A percentile compares a stretch with the other conserved stretches of the same genome.
phyloP scores from a whole-genome alignment of 176 grass and related monocot genomes.

The Eremochloa ophiuroides region DNA sequence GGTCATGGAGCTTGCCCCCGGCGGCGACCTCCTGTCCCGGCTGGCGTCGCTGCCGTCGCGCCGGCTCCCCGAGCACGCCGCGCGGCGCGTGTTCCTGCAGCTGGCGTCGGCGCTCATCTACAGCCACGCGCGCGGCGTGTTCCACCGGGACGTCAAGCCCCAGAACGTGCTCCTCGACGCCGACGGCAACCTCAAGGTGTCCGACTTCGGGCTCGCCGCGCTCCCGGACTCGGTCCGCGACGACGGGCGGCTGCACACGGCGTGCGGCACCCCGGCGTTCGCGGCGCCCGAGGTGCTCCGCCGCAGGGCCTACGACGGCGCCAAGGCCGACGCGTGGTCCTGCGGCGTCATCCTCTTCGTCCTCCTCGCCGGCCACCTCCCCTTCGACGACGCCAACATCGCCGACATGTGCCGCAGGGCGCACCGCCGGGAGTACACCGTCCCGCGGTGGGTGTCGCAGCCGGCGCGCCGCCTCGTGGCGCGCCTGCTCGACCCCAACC shows the following conservation, averaged over 20 bases:
- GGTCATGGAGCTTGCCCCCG: slow-evolving; percentile 83
- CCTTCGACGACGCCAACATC: slow-evolving; percentile 87
- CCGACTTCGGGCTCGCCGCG: slow-evolving; percentile 89
- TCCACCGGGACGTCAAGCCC: slow-evolving; percentile 92
- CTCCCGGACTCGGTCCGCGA: slow-evolving; percentile 66
- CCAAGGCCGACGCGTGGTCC: slow-evolving; percentile 89
- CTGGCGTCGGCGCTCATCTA: slow-evolving; percentile 75
- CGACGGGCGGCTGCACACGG: slow-evolving; percentile 68
- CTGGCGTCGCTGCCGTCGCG: slow-evolving; percentile 44
- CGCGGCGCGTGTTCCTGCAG: slow-evolving; percentile 72
- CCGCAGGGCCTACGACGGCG: slow-evolving; percentile 72
- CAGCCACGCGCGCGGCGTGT: slow-evolving; percentile 81
- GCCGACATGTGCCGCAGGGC: slow-evolving; percentile 70
- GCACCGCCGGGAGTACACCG: slow-evolving; percentile 55
- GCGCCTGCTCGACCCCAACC: slow-evolving; percentile 86
- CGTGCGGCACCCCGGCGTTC: slow-evolving; percentile 81
- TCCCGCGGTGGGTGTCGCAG: slow-evolving; percentile 58
- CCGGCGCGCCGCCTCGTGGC: slow-evolving; percentile 52
- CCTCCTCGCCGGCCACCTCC: slow-evolving; percentile 71
- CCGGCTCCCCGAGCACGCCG: slow-evolving; percentile 51
- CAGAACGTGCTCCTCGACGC: slow-evolving; percentile 87
- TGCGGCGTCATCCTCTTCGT: slow-evolving; percentile 93
- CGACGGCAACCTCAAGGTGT: slow-evolving; percentile 72
- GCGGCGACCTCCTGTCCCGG: slow-evolving; percentile 65
- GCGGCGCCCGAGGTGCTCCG: slow-evolving; percentile 80